Evolutionary conservation across 208 protist genomes (phyloP), one percentile per base, ranked within the genome.

Genomic region (Eutreptiella sp.): DNA sequence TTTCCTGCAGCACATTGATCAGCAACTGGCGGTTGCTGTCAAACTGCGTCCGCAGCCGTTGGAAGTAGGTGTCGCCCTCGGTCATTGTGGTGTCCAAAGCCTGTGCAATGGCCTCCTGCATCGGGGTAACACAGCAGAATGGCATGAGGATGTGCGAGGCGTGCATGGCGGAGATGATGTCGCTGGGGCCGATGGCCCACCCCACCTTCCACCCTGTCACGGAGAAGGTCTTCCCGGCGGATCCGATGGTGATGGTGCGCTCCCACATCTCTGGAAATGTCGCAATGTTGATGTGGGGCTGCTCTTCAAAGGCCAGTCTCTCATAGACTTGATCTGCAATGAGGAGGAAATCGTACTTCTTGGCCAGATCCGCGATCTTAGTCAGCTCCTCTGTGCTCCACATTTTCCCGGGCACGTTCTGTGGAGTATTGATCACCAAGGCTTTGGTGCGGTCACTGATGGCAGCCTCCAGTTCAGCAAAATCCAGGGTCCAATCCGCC

Each of bases 131-230:
- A 29, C 81, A 74, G 63, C 71, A 87, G 52, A 94, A 96, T 2
- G 83, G 76, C 36, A 87, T 81, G 34, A 83, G 87, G 36, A 85
- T 80, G 28, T 83, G 66, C 11, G 79, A 65, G 32, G 79, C 66
- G 3, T 63, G 52, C 23, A 85, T 67, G 2, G 74, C 54, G 0
- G 31, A 29, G 19, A 76, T 79, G 3, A 89, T 32, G 26, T 58
- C 23, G 31, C 67, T 46, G 28, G 65, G 63, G 28, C 70, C 77
- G 23, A 93, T 75, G 32, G 71, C 72, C 84, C 85, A 92, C 3
- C 88, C 87, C 42, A 94, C 60, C 52, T 94, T 93, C 85, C 85
- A 94, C 0, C 91, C 91, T 0, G 91, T 94, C 35, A 81, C 85
- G 0, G 73, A 83, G 58, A 96, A 94, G 9, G 85, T 93, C 65